Percentiles rank a stretch among this genome's conserved stretches.
phyloP scores from a whole-genome alignment of 2,329 filamentous ascomycete genomes.

The Fonsecaea multimorphosa region DNA sequence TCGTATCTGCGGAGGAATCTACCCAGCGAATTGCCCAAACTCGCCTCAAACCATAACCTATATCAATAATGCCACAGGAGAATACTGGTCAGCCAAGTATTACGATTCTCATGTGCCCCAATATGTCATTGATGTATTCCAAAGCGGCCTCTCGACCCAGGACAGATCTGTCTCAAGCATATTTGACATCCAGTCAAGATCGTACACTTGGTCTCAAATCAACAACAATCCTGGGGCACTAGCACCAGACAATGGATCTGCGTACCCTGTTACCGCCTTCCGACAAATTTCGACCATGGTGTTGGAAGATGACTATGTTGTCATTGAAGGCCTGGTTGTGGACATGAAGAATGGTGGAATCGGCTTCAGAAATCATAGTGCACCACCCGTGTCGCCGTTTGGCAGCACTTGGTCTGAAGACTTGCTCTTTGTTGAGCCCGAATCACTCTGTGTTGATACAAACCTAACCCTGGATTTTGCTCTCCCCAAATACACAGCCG shows the following conservation, averaged over 20 bases:
- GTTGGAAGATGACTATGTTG: slow-evolving; percentile 43
- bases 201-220: slow-evolving; percentile 36
- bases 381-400: slow-evolving; percentile 50
- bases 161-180: slow-evolving; percentile 48
- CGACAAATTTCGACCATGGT: slow-evolving; percentile 43
- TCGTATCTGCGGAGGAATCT: slow-evolving; percentile 42
- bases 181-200: slow-evolving; percentile 52
- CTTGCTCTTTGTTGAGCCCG: slow-evolving; percentile 56
- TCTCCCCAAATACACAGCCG: slow-evolving; percentile 32
- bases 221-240: slow-evolving; percentile 1
- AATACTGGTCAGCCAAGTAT: slow-evolving; percentile 12
- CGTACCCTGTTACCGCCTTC: slow-evolving; percentile 34
- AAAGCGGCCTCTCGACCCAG: slow-evolving; percentile 45
- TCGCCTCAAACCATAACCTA: slow-evolving; percentile 25
- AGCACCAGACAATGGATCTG: slow-evolving; percentile 2
- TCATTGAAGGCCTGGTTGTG: slow-evolving; percentile 47
- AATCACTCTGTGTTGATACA: slow-evolving; percentile 52
- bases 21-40: slow-evolving; percentile 39
- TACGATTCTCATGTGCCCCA: slow-evolving; percentile 46
- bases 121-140: slow-evolving; percentile 46
- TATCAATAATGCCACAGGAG: slow-evolving; percentile 30
- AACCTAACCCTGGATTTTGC: slow-evolving; percentile 51
- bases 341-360: slow-evolving; percentile 51
- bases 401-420: slow-evolving; percentile 56
- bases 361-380: slow-evolving; percentile 54